Percentiles rank a stretch among this genome's conserved stretches.
phyloP scores from a whole-genome alignment of 306 rosid species.

The Prunus armeniaca region DNA sequence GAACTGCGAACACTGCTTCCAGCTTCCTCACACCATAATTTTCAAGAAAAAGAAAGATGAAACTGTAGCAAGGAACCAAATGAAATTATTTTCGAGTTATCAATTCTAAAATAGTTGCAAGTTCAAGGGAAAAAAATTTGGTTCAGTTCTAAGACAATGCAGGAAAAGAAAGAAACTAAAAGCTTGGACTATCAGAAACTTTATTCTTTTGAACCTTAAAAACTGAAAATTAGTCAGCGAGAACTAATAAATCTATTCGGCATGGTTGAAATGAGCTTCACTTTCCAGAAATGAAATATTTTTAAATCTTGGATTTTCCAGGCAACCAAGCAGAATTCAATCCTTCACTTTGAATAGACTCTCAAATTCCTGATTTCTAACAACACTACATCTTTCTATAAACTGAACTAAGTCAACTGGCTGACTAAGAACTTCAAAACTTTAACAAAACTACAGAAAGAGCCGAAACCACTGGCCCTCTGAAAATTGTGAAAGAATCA shows the following conservation, averaged over 20 bases:
- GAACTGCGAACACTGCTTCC: slow-evolving; percentile 91
- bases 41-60: slow-evolving; percentile 88
- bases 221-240: background rate
- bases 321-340: background rate
- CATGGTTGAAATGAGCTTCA: background rate
- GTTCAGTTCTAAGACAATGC: background rate
- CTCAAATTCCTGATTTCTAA: too few relatives aligned
- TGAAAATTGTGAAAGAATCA: background rate
- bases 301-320: background rate
- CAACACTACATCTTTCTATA: background rate
- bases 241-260: background rate
- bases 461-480: background rate
- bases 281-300: background rate
- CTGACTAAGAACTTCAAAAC: background rate
- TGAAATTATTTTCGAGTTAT: background rate
- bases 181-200: background rate
- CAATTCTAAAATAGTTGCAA: slow-evolving; percentile 4
- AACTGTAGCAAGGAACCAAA: slow-evolving; percentile 48
- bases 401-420: background rate
- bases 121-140: background rate
- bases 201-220: background rate
- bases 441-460: background rate
- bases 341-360: background rate
- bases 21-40: slow-evolving; percentile 95
- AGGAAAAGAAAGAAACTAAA: background rate